Conservation (phyloP, 140 eudicot genomes). For the Ambrosia hybrid region DNA sequence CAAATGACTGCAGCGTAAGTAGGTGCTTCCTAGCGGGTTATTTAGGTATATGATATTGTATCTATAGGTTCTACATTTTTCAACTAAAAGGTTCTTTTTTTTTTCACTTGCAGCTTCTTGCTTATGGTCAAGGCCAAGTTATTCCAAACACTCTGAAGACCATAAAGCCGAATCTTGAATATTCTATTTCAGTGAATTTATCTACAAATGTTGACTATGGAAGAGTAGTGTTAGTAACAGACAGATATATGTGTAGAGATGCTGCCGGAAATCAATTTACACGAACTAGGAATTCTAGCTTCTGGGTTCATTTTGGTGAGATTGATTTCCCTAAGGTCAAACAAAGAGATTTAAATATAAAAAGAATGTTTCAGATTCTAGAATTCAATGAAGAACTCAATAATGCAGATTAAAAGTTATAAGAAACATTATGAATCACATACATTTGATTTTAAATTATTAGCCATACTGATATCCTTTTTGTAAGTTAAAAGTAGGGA, state of each 20-base stretch:
- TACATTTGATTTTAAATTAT: background rate
- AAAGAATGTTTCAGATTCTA: too few species aligned
- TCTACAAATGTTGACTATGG: conserved; percentile 57
- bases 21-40: conserved; percentile 30
- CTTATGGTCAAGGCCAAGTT: conserved; percentile 80
- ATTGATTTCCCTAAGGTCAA: conserved; percentile 16
- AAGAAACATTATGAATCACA: too few species aligned
- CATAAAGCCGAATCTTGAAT: conserved; percentile 61
- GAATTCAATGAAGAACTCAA: too few species aligned
- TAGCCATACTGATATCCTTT: conserved; percentile 36
- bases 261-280: conserved; percentile 74
- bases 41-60: conserved; percentile 19
- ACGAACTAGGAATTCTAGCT: conserved; percentile 56
- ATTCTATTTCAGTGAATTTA: conserved; percentile 52
- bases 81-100: conserved; percentile 6
- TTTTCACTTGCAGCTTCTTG: conserved; percentile 68
- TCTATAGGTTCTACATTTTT: conserved; percentile 4
- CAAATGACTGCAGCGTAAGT: conserved; percentile 88
- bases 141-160: conserved; percentile 57
- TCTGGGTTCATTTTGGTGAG: conserved; percentile 73
- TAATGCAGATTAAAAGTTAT: too few species aligned
- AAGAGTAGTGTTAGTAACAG: conserved; percentile 70
- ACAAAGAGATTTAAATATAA: background rate
- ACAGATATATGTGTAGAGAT: conserved; percentile 70
- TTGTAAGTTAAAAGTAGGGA: conserved; percentile 40